These are phyloP conservation scores for Microsporum audouinii DNA, from an alignment of 2,329 filamentous ascomycete genomes.

Conservation along the genomic window DNA sequence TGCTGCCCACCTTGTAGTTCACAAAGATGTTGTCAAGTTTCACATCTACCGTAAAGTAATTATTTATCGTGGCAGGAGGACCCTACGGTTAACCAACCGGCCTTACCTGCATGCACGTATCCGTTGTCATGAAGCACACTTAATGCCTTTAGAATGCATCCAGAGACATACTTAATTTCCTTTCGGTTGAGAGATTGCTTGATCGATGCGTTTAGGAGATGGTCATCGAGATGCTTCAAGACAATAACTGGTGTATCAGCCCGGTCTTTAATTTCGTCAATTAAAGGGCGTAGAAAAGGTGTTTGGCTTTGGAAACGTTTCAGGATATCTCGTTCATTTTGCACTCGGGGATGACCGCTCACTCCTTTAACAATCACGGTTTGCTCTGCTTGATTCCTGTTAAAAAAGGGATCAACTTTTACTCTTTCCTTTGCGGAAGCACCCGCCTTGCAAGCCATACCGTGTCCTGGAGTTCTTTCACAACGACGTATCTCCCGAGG, in stretches of 20 bases:
- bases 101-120: constrained; percentile 16
- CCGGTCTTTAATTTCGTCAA: constrained; percentile 18
- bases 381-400: constrained; percentile 10
- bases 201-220: constrained; percentile 9
- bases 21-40: constrained; percentile 18
- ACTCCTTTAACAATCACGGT: constrained; percentile 21
- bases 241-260: constrained; percentile 12
- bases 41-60: constrained; percentile 14
- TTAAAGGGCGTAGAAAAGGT: constrained; percentile 15
- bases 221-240: constrained; percentile 16
- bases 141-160: constrained; percentile 13
- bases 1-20: neutral
- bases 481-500: too few relatives aligned
- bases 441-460: too few relatives aligned
- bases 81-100: neutral
- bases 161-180: constrained; percentile 16
- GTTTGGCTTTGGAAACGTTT: constrained; percentile 17
- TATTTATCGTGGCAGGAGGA: neutral
- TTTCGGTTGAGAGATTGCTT: constrained; percentile 9
- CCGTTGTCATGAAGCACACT: constrained; percentile 13
- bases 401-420: too few relatives aligned
- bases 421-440: too few relatives aligned
- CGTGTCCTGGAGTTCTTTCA: too few relatives aligned
- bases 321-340: constrained; percentile 22
- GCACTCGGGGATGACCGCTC: constrained; percentile 15